These are phyloP conservation scores for Kluyveromyces sp. DNA, from an alignment of 1,139 yeast genomes.

Conservation along the genomic window DNA sequence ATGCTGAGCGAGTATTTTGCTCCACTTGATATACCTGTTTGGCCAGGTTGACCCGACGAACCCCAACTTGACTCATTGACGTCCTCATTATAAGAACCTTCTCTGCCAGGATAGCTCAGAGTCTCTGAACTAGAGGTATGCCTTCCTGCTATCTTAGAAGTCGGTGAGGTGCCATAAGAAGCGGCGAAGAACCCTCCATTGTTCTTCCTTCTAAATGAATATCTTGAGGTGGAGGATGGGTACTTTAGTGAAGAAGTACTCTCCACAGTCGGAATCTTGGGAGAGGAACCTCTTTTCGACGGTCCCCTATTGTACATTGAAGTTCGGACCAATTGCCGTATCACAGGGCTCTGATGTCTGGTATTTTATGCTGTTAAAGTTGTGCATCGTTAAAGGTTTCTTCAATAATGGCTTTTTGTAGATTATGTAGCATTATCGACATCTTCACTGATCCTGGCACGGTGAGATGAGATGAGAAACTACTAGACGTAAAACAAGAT, in stretches of 20 bases:
- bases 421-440: too few species aligned
- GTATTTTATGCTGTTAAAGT: neutral
- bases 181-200: slow-evolving; percentile 1
- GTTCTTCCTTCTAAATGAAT: slow-evolving; percentile 2
- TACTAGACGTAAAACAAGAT: too few species aligned
- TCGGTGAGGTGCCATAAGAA: slow-evolving; percentile 4
- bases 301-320: slow-evolving; percentile 3
- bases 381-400: neutral
- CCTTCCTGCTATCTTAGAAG: neutral
- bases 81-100: slow-evolving; percentile 1
- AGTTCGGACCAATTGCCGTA: neutral
- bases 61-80: neutral
- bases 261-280: neutral
- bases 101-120: neutral
- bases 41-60: neutral
- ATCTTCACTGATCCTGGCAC: too few species aligned
- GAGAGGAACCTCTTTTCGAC: neutral
- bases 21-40: neutral
- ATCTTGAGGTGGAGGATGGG: neutral
- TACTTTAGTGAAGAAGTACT: neutral
- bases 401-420: neutral
- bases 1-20: slow-evolving; percentile 12
- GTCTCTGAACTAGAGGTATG: neutral
- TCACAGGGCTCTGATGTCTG: neutral
- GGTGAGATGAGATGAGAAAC: too few species aligned